These are phyloP conservation scores for Rhypophila decipiens DNA, from an alignment of 495 filamentous ascomycete genomes.

Conservation along the genomic window DNA sequence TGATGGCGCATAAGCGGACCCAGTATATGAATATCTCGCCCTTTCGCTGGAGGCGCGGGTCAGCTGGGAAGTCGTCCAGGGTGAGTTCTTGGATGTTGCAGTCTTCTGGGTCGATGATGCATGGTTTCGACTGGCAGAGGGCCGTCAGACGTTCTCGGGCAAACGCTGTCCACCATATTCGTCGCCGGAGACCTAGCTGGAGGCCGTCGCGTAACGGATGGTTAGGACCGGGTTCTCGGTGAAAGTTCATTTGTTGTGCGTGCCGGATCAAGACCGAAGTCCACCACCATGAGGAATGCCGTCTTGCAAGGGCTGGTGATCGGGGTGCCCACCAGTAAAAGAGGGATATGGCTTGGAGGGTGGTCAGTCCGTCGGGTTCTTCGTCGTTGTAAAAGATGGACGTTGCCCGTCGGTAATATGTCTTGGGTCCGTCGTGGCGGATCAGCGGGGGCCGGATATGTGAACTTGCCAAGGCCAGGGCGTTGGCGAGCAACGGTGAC, in stretches of 20 bases:
- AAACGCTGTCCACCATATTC: conserved; percentile 36
- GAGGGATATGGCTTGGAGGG: conserved; percentile 26
- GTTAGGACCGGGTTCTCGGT: conserved; percentile 18
- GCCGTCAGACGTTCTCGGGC: conserved; percentile 33
- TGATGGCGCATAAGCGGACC: conserved; percentile 28
- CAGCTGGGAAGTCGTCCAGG: conserved; percentile 23
- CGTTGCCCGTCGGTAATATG: conserved; percentile 27
- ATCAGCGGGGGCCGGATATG: conserved; percentile 30
- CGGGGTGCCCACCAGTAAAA: conserved; percentile 37
- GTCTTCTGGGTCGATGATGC: conserved; percentile 30
- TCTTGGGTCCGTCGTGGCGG: conserved; percentile 26
- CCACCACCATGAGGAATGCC: conserved; percentile 37
- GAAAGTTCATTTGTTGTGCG: conserved; percentile 31
- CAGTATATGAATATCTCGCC: conserved; percentile 32
- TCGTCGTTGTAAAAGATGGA: conserved; percentile 28
- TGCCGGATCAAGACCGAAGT: conserved; percentile 31
- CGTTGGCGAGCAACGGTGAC: conserved; percentile 31
- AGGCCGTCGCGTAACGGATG: conserved; percentile 11
- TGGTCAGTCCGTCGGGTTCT: conserved; percentile 23
- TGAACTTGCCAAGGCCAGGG: conserved; percentile 26
- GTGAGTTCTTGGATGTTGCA: conserved; percentile 27
- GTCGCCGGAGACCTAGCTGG: conserved; percentile 21
- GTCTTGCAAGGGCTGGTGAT: conserved; percentile 23
- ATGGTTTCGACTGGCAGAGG: conserved; percentile 29
- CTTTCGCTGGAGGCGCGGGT: conserved; percentile 11